Conservation (phyloP, 2,329 filamentous ascomycete genomes). For the Dothideomycetes sp. region DNA sequence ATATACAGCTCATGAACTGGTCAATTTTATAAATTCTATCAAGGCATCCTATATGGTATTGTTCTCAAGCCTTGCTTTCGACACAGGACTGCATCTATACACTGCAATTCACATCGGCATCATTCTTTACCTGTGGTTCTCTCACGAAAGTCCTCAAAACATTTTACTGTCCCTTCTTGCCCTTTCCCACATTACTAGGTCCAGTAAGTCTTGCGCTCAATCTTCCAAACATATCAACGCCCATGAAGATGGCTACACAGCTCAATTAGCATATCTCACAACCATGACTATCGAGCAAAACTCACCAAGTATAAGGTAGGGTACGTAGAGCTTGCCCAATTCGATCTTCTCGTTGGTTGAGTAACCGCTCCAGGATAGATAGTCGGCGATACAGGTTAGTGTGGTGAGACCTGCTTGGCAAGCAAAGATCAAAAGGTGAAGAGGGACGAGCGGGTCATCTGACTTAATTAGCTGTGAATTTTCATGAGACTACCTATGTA, state of each 20-base stretch:
- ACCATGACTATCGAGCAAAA: constrained; percentile 14
- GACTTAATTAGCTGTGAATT: no score
- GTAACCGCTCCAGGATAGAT: constrained; percentile 46
- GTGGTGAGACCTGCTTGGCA: constrained; percentile 54
- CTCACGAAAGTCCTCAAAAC: not conserved
- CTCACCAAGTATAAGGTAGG: constrained; percentile 49
- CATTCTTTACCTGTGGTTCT: not conserved
- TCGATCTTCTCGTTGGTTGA: constrained; percentile 38
- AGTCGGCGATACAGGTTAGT: constrained; percentile 53
- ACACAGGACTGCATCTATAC: not conserved
- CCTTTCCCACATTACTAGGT: not conserved
- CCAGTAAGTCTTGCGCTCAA: constrained; percentile 15
- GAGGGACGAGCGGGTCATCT: constrained; percentile 49
- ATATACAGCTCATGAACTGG: no score
- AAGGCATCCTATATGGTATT: no score
- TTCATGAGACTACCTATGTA: no score
- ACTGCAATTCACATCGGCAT: not conserved
- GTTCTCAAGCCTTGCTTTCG: no score
- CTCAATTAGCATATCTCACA: constrained; percentile 3
- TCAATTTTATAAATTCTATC: no score
- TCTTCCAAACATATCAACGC: constrained; percentile 32
- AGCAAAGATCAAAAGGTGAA: constrained; percentile 52
- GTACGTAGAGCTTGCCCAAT: constrained; percentile 46
- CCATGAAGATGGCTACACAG: constrained; percentile 32
- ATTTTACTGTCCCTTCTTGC: not conserved